Evolutionary conservation across 1,139 yeast species (phyloP).

Genomic region (Spathaspora sp.): DNA sequence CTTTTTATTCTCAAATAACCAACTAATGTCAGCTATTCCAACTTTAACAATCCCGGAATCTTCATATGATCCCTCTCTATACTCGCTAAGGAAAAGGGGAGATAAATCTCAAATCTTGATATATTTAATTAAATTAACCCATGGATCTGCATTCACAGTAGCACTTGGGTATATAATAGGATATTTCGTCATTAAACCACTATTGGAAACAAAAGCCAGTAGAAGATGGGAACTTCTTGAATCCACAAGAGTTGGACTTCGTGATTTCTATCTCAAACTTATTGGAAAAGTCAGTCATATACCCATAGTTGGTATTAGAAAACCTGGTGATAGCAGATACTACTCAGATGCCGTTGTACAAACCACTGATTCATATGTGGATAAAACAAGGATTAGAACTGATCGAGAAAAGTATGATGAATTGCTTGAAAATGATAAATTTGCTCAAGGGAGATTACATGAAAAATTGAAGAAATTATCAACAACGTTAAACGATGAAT

Average conservation of each 20-base stretch:
- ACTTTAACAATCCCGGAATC: conserved; percentile 44
- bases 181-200: conserved; percentile 34
- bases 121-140: conserved; percentile 33
- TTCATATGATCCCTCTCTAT: conserved; percentile 36
- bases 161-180: conserved; percentile 34
- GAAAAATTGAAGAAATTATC: conserved; percentile 26
- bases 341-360: conserved; percentile 43
- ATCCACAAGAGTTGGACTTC: conserved; percentile 29
- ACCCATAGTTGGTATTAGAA: conserved; percentile 40
- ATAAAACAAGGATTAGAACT: conserved; percentile 8
- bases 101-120: conserved; percentile 27
- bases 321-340: conserved; percentile 29
- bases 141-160: conserved; percentile 36
- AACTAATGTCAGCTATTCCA: conserved; percentile 24
- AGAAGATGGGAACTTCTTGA: conserved; percentile 39
- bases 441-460: conserved; percentile 25
- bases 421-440: conserved; percentile 22
- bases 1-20: not conserved
- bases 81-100: conserved; percentile 16
- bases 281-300: conserved; percentile 38
- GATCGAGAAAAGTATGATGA: conserved; percentile 18
- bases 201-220: conserved; percentile 29
- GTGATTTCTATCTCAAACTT: conserved; percentile 38
- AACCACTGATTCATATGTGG: conserved; percentile 29
- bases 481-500: conserved; percentile 24